Evolutionary conservation across 2,329 filamentous ascomycete species (phyloP).

Genomic region (Fusarium pseudograminearum): DNA sequence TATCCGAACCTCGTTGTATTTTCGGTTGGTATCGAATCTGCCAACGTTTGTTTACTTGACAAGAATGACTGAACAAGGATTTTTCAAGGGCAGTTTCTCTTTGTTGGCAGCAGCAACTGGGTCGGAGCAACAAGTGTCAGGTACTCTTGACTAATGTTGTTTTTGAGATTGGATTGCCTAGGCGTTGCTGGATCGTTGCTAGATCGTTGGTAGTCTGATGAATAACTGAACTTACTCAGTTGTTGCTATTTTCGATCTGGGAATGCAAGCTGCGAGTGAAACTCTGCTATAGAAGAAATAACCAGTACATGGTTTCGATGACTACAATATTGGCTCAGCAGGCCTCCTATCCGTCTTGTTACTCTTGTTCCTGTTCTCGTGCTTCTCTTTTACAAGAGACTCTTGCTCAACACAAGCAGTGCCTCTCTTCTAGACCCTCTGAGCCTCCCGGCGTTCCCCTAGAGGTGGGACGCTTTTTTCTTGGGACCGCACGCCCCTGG

Average conservation of each 20-base stretch:
- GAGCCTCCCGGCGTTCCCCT: conserved; percentile 48
- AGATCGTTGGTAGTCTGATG: conserved; percentile 40
- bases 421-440: conserved; percentile 48
- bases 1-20: conserved; percentile 12
- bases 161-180: conserved; percentile 37
- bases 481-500: conserved; percentile 28
- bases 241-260: conserved; percentile 23
- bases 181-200: conserved; percentile 43
- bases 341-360: conserved; percentile 25
- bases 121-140: neutral
- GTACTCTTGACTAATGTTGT: conserved; percentile 11
- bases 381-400: conserved; percentile 14
- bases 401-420: conserved; percentile 35
- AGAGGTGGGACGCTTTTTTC: conserved; percentile 36
- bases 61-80: neutral
- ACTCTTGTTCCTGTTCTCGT: conserved; percentile 21
- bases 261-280: conserved; percentile 9
- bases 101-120: conserved; percentile 10
- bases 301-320: conserved; percentile 11
- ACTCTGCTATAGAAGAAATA: conserved; percentile 5
- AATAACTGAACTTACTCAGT: conserved; percentile 30
- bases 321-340: conserved; percentile 10
- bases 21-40: conserved; percentile 19
- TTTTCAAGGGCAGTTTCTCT: neutral
- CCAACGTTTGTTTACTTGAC: conserved; percentile 12